Conservation (phyloP, 2,329 filamentous ascomycete species). For the Botryotinia calthae region DNA sequence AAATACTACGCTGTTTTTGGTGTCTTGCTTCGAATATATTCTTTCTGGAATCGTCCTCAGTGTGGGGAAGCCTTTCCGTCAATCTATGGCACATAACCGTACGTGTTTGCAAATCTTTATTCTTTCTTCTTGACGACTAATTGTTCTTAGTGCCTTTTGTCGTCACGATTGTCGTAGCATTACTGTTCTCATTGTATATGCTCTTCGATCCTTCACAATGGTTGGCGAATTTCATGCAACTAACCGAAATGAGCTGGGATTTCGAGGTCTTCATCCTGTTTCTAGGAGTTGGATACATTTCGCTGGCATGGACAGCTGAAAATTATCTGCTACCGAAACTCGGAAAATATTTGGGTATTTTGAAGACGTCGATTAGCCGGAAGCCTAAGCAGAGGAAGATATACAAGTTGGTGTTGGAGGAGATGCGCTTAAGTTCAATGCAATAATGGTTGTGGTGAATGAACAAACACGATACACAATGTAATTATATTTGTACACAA, state of each 20-base stretch:
- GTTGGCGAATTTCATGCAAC: conserved; percentile 74
- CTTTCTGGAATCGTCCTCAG: conserved; percentile 84
- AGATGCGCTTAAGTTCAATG: conserved; percentile 47
- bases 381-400: conserved; percentile 75
- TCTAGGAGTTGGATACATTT: conserved; percentile 68
- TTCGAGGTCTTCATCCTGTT: conserved; percentile 73
- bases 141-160: conserved; percentile 71
- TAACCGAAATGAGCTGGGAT: conserved; percentile 69
- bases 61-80: conserved; percentile 86
- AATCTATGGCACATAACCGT: conserved; percentile 77
- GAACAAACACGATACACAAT: neutral
- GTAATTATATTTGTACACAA: conserved; percentile 4
- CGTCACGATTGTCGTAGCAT: conserved; percentile 66
- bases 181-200: conserved; percentile 75
- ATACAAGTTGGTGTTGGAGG: conserved; percentile 79
- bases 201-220: conserved; percentile 69
- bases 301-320: conserved; percentile 69
- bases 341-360: conserved; percentile 63
- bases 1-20: conserved; percentile 85
- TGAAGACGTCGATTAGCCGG: conserved; percentile 56
- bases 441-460: conserved; percentile 23
- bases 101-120: conserved; percentile 40
- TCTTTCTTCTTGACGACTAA: conserved; percentile 12
- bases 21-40: conserved; percentile 94
- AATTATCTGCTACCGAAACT: conserved; percentile 65